phyloP scores from a whole-genome alignment of 2,329 filamentous ascomycete genomes.

The Ascocoryne sarcoides region DNA sequence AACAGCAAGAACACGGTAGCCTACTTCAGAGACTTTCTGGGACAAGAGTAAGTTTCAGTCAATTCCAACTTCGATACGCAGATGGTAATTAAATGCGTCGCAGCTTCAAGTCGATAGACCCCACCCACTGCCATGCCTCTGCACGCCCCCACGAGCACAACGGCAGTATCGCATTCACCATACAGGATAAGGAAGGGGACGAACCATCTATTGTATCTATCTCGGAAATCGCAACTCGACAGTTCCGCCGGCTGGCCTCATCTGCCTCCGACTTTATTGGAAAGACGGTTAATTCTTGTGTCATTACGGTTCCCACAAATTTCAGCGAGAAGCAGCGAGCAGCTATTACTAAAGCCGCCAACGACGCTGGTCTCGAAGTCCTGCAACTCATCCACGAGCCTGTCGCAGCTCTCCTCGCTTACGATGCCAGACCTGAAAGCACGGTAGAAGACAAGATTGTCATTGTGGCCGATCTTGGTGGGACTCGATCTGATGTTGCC shows the following conservation, averaged over 20 bases:
- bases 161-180: constrained; percentile 67
- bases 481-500: constrained; percentile 83
- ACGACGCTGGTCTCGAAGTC: constrained; percentile 75
- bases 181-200: constrained; percentile 67
- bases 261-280: constrained; percentile 89
- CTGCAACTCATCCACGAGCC: constrained; percentile 92
- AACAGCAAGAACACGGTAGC: constrained; percentile 90
- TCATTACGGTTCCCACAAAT: constrained; percentile 90
- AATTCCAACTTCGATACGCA: not conserved
- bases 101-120: constrained; percentile 90
- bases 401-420: constrained; percentile 78
- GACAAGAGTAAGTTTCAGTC: constrained; percentile 65
- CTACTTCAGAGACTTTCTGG: constrained; percentile 92
- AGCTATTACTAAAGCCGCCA: constrained; percentile 68
- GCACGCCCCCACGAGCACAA: constrained; percentile 75
- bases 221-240: constrained; percentile 74
- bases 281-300: constrained; percentile 87
- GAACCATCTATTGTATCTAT: constrained; percentile 61
- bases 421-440: constrained; percentile 76
- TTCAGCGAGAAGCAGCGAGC: constrained; percentile 81
- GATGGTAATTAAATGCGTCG: constrained; percentile 14
- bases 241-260: constrained; percentile 69
- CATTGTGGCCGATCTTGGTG: constrained; percentile 87
- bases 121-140: constrained; percentile 86
- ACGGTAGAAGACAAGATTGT: constrained; percentile 76